Evolutionary conservation across 2,329 filamentous ascomycete species (phyloP).

Genomic region (Penicillium nordicum): DNA sequence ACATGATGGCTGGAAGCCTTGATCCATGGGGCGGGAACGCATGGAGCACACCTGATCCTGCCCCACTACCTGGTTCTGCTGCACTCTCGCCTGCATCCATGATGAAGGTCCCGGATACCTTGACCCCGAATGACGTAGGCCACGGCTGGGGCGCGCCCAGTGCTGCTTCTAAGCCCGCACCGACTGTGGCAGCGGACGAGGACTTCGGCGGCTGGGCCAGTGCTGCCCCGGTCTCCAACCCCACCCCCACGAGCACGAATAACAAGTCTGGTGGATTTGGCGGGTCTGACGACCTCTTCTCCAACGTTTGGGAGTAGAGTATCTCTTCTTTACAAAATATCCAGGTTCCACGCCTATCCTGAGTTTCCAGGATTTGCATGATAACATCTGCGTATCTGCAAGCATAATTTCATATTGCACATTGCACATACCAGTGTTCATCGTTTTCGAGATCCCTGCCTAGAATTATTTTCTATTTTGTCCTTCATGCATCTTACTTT

Average conservation of each 20-base stretch:
- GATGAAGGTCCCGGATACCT: conserved; percentile 45
- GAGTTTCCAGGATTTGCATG: conserved; percentile 9
- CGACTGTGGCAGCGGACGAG: conserved; percentile 80
- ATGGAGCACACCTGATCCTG: conserved; percentile 67
- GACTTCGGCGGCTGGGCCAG: conserved; percentile 96
- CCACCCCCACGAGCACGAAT: conserved; percentile 39
- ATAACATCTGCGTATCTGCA: conserved; percentile 10
- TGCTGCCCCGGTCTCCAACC: conserved; percentile 54
- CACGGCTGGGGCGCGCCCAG: conserved; percentile 59
- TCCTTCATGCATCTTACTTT: background rate
- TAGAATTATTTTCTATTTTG: background rate
- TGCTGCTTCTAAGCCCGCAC: conserved; percentile 39
- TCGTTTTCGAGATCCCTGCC: background rate
- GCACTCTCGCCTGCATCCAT: conserved; percentile 32
- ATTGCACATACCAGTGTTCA: conserved; percentile 16
- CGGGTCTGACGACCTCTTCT: conserved; percentile 77
- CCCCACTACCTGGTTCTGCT: conserved; percentile 44
- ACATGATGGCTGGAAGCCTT: conserved; percentile 41
- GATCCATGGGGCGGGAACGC: conserved; percentile 87
- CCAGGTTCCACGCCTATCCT: background rate
- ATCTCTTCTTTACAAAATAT: conserved; percentile 22
- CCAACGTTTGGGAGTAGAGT: conserved; percentile 83
- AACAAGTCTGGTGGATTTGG: conserved; percentile 60
- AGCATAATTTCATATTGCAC: background rate
- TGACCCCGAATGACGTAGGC: conserved; percentile 60